Base-by-base conservation (phyloP, 257 asterid genomes). In the Petrea volubilis region DNA sequence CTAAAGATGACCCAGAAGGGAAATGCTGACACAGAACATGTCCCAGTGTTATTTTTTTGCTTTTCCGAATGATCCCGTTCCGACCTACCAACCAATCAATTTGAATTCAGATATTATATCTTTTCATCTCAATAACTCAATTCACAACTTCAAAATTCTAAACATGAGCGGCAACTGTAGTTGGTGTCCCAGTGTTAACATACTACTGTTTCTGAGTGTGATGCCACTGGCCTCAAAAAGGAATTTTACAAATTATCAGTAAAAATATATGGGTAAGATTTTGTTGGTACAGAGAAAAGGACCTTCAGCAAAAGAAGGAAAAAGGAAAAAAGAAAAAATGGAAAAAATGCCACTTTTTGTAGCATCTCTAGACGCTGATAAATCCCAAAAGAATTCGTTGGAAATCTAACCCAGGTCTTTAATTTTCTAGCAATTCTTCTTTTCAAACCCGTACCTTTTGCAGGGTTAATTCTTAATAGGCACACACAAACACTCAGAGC, bases 21-120 rank as follows among this genome's bases (percentile, higher is more conserved):
- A 38, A 64, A 31, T 51, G 64, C 78, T 74, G 74, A 74, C 38
- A 52, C 40, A 34, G 62, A 14, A 50, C 46, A 52, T 67, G 50
- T 21, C 24, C 1, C 43, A 40, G 25, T 36, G 25, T 44, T 43
- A 64, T 11, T 56, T 56, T 56, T 56, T 11, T 56, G 4, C 20
- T 5, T n/a, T n/a, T n/a, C n/a, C n/a, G n/a, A n/a, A n/a, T n/a
- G n/a, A n/a, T n/a, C n/a, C n/a, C n/a, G n/a, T n/a, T n/a, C n/a
- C n/a, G n/a, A n/a, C n/a, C n/a, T n/a, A n/a, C n/a, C n/a, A n/a
- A n/a, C n/a, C n/a, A n/a, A n/a, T n/a, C n/a, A n/a, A n/a, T n/a
- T n/a, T n/a, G n/a, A n/a, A n/a, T n/a, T n/a, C n/a, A n/a, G n/a
- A n/a, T n/a, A n/a, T n/a, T n/a, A n/a, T n/a, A n/a, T n/a, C n/a